These are phyloP conservation scores for Ganoderma lingzhi DNA, from an alignment of 1,284 basidiomycete species.

Conservation along the genomic window DNA sequence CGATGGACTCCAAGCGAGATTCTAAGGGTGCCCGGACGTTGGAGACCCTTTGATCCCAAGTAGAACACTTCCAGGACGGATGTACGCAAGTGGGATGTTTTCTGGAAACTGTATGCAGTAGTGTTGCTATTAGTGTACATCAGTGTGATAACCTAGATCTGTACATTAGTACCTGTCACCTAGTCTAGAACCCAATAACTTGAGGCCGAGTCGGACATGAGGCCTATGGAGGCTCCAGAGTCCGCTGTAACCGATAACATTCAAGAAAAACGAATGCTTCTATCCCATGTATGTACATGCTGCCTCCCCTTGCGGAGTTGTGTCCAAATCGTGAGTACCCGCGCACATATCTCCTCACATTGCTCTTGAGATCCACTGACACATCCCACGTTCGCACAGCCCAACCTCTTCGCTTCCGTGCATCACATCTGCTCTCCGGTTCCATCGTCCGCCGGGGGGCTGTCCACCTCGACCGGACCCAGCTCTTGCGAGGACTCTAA, in stretches of 20 bases:
- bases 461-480: background rate
- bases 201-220: background rate
- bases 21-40: background rate
- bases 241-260: background rate
- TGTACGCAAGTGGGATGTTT: background rate
- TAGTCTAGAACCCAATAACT: background rate
- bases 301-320: background rate
- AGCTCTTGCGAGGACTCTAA: background rate
- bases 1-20: background rate
- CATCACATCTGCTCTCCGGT: background rate
- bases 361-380: background rate
- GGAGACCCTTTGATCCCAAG: background rate
- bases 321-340: too few species aligned
- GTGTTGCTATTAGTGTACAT: background rate
- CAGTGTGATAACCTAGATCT: background rate
- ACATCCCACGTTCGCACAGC: background rate
- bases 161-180: background rate
- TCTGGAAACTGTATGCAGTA: background rate
- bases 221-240: too few species aligned
- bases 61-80: background rate
- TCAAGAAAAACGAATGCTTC: background rate
- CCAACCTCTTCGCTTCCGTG: background rate
- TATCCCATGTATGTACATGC: background rate
- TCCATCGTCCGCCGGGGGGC: background rate
- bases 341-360: too few species aligned